Base-by-base conservation (phyloP, 2,329 filamentous ascomycete genomes). In the Colletotrichum sp. region DNA sequence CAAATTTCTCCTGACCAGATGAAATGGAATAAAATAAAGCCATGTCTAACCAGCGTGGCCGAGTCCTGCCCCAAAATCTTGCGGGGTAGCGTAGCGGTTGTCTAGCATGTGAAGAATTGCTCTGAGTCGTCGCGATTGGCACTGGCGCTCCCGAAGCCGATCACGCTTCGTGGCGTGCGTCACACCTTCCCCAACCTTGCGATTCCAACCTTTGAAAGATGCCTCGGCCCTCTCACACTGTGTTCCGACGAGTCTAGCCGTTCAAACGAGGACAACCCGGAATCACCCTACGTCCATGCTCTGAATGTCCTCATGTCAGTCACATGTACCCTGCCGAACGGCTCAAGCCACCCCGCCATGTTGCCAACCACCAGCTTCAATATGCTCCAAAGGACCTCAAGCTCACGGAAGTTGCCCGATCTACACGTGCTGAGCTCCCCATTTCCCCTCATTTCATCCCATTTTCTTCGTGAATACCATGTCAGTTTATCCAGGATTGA, bases 61-160 rank as follows among this genome's bases (percentile, higher is more conserved):
- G 69, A 49, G 18, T 6, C 39, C 34, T 60, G 26, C 28, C 57
- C 24, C 55, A 12, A 63, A 68, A 72, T 49, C 36, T 59, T 69
- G 74, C 74, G 74, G 70, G 70, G 70, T 73, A 73, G 70, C 49
- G 74, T 69, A 73, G 49, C 28, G 13, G 65, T 24, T 34, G 24
- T 44, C 74, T 62, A 64, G 59, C 74, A 76, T 76, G 74, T 76
- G 74, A 76, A 76, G 64, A 69, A 15, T 65, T 28, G 63, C 55
- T 34, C 73, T 65, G 74, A 76, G 74, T 76, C 73, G 73, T 55
- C 34, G 49, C 57, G 36, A 68, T 60, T 72, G 57, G 73, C 63
- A 55, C 39, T 60, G 63, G 62, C 63, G 55, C 49, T 57, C 26
- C 39, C 28, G 44, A 63, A 75, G 63, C 62, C 49, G 52, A 72